Percentiles rank a stretch among this genome's conserved stretches.
These are phyloP conservation scores for Calycina herbarum DNA, from an alignment of 2,329 filamentous ascomycete genomes.

Conservation along the genomic window DNA sequence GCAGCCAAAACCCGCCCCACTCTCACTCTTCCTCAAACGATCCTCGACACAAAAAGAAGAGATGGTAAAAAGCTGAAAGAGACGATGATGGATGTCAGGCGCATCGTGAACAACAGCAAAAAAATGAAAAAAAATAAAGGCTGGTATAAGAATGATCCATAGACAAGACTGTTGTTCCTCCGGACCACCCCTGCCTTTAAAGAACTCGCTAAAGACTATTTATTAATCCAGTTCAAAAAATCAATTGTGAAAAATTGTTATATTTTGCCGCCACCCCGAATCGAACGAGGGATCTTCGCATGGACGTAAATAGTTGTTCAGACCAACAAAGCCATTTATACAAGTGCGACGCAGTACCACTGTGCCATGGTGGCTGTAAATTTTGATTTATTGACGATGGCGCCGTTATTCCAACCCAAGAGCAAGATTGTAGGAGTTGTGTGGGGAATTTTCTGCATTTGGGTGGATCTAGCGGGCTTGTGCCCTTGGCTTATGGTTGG, in stretches of 20 bases:
- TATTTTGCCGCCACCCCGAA: not conserved
- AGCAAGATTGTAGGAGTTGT: too few species aligned
- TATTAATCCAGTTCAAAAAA: not conserved
- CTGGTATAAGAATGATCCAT: not conserved
- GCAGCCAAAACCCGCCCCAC: too few species aligned
- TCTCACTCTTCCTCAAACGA: too few species aligned
- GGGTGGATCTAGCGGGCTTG: too few species aligned
- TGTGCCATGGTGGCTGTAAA: not conserved
- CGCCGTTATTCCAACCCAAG: too few species aligned
- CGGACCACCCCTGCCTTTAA: not conserved
- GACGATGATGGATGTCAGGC: too few species aligned
- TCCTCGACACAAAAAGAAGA: too few species aligned
- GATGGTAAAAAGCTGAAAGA: too few species aligned
- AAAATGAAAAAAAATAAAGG: not conserved
- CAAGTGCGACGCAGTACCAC: slow-evolving; percentile 9
- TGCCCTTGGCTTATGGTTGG: too few species aligned
- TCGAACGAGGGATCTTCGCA: slow-evolving; percentile 8
- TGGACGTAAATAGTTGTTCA: not conserved
- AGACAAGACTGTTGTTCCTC: not conserved
- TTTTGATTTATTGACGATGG: too few species aligned
- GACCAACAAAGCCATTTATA: not conserved
- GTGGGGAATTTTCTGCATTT: too few species aligned
- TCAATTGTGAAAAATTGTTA: not conserved
- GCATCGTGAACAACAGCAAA: not conserved
- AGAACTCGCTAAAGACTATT: not conserved